Evolutionary conservation across 352 stramenopile species (phyloP).

Genomic region (Globisporangium nagaii): DNA sequence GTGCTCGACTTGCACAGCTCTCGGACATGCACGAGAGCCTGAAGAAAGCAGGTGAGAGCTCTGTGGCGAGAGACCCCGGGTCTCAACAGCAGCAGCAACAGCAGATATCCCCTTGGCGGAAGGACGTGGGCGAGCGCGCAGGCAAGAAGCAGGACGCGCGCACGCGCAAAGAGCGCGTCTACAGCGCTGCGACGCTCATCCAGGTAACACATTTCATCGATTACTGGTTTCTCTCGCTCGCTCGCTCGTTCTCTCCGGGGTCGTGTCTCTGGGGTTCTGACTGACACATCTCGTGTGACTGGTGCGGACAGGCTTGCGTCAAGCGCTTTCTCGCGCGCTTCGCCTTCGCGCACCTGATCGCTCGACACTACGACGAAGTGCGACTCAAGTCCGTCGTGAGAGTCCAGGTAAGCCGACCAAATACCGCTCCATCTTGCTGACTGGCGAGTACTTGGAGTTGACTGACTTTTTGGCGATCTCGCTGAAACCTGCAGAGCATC

Average conservation of each 20-base stretch:
- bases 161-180: slow-evolving; percentile 27
- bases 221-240: too few species aligned
- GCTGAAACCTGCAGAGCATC: slow-evolving; percentile 23
- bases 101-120: slow-evolving; percentile 27
- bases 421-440: neutral
- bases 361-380: slow-evolving; percentile 37
- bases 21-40: slow-evolving; percentile 41
- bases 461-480: neutral
- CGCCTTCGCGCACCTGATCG: slow-evolving; percentile 28
- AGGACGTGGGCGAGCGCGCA: slow-evolving; percentile 38
- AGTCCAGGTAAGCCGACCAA: slow-evolving; percentile 34
- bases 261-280: too few species aligned
- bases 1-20: too few species aligned
- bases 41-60: neutral
- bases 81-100: neutral
- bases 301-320: slow-evolving; percentile 20
- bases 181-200: slow-evolving; percentile 35
- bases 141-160: slow-evolving; percentile 37
- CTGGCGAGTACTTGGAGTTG: neutral
- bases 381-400: slow-evolving; percentile 30
- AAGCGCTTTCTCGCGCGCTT: slow-evolving; percentile 49
- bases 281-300: neutral
- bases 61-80: neutral
- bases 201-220: too few species aligned
- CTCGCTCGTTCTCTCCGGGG: too few species aligned